Conservation (phyloP, 345 rosid species). For the Arabis alpina region DNA sequence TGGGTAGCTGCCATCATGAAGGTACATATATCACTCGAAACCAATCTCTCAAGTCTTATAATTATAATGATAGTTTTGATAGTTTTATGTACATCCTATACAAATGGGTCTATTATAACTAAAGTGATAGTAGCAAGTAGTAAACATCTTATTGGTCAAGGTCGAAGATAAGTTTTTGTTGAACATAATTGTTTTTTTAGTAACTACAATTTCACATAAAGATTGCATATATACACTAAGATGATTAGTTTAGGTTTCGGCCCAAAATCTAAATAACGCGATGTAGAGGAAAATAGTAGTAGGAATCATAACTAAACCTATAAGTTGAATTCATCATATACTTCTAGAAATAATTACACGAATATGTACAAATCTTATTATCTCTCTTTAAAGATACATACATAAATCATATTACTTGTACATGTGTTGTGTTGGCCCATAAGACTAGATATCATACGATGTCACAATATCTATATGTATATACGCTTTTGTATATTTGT, state of each 20-base stretch:
- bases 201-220: background rate
- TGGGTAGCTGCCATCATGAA: conserved; percentile 90
- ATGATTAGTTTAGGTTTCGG: background rate
- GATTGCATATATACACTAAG: background rate
- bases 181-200: background rate
- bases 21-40: conserved; percentile 46
- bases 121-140: background rate
- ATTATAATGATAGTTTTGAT: background rate
- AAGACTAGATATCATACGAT: background rate
- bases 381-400: no score
- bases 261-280: background rate
- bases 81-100: background rate
- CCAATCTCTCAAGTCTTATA: background rate
- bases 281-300: no score
- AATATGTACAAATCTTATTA: no score
- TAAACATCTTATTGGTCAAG: background rate
- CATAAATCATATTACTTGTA: background rate
- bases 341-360: no score
- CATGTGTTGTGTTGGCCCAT: background rate
- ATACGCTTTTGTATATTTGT: no score
- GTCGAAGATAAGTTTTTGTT: conserved; percentile 2
- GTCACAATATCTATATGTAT: background rate
- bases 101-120: background rate
- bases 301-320: no score
- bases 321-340: background rate